phyloP scores from a whole-genome alignment of 345 rosid species.

The Pistacia integerrima region DNA sequence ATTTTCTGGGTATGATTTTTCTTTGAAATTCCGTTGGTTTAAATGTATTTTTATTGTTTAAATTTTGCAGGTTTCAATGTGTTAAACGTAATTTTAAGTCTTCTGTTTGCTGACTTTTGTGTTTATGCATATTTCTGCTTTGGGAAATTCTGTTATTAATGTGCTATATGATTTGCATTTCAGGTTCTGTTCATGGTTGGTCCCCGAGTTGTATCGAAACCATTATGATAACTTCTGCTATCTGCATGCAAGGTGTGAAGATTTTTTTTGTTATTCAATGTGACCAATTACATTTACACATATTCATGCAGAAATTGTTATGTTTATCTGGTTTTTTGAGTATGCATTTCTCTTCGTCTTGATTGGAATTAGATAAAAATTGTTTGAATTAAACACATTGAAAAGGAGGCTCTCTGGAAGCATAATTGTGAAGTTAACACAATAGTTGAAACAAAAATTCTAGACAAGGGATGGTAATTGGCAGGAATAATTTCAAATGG shows the following conservation, averaged over 20 bases:
- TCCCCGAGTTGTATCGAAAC: background rate
- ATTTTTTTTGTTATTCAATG: no score
- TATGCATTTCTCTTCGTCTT: background rate
- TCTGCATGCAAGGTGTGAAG: slow-evolving; percentile 1
- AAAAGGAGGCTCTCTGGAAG: background rate
- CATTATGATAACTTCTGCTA: background rate
- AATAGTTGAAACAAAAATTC: no score
- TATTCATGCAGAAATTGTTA: background rate
- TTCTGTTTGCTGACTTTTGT: background rate
- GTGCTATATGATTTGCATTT: slow-evolving; percentile 5
- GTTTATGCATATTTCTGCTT: background rate
- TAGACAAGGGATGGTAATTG: no score
- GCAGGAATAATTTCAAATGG: no score
- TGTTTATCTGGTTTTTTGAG: background rate
- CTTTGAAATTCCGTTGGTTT: background rate
- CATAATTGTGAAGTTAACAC: no score
- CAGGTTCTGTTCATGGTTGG: background rate
- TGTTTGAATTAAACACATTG: background rate
- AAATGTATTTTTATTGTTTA: background rate
- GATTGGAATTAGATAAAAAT: background rate
- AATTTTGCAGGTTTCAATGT: no score
- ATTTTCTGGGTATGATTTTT: background rate
- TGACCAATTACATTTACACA: background rate
- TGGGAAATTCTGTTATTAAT: background rate
- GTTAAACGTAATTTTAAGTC: background rate